Conservation (phyloP, 2,329 filamentous ascomycete species). For the Epichloe hybrida region DNA sequence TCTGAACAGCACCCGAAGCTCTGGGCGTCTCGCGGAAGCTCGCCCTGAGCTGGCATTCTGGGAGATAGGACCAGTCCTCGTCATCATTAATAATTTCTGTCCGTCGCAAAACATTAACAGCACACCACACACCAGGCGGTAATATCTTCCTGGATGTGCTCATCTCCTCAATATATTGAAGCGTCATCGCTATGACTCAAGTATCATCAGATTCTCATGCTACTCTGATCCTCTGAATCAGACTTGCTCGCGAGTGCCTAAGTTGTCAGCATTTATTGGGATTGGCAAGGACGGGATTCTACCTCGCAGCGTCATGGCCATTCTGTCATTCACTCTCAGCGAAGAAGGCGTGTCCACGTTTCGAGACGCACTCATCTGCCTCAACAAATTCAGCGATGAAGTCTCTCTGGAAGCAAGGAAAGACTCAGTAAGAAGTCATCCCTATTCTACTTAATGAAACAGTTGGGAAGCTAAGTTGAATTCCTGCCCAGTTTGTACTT, state of each 20-base stretch:
- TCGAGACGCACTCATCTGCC: constrained; percentile 59
- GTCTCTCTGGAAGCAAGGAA: constrained; percentile 61
- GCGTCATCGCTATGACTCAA: background rate
- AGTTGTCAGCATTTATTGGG: background rate
- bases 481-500: constrained; percentile 44
- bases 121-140: background rate
- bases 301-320: constrained; percentile 30
- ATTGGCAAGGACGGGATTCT: background rate
- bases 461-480: background rate
- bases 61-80: too few species aligned
- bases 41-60: too few species aligned
- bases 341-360: constrained; percentile 58
- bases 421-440: constrained; percentile 40
- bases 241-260: background rate
- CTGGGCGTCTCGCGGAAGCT: too few species aligned
- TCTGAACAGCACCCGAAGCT: background rate
- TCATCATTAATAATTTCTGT: too few species aligned
- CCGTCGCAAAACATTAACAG: too few species aligned
- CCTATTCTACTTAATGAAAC: background rate
- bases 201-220: background rate
- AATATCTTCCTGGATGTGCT: background rate
- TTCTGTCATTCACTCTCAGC: constrained; percentile 60
- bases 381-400: constrained; percentile 68
- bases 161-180: background rate
- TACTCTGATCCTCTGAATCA: background rate